These are phyloP conservation scores for Paspalum notatum DNA, from an alignment of 176 grass and related monocot genomes.

Conservation along the genomic window DNA sequence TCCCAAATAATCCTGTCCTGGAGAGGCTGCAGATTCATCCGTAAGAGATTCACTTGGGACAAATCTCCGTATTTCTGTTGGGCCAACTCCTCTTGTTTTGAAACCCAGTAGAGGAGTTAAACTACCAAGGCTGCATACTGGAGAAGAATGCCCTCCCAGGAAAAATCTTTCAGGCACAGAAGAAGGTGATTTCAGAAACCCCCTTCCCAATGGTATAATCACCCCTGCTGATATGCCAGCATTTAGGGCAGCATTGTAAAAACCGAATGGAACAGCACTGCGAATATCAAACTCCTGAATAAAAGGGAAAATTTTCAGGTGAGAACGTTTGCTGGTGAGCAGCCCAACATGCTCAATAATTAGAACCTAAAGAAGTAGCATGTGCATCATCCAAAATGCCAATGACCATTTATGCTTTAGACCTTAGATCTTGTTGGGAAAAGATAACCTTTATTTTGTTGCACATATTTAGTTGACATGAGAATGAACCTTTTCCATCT, in stretches of 20 bases:
- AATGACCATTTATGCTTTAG: background rate
- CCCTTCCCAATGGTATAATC: conserved; percentile 61
- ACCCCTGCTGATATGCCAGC: conserved; percentile 64
- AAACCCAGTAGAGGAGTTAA: conserved; percentile 65
- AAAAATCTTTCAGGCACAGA: conserved; percentile 68
- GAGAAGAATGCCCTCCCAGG: conserved; percentile 68
- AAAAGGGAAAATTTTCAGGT: conserved; percentile 12
- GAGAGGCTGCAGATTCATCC: conserved; percentile 37
- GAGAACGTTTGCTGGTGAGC: background rate
- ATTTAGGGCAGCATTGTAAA: conserved; percentile 74
- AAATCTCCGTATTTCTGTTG: conserved; percentile 53
- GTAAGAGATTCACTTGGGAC: conserved; percentile 34
- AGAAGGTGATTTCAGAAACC: conserved; percentile 59
- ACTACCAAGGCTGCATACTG: conserved; percentile 55
- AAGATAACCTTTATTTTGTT: background rate
- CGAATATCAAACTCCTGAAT: conserved; percentile 73
- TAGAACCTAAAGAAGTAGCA: background rate
- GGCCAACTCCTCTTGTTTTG: conserved; percentile 71
- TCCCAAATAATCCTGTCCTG: conserved; percentile 52
- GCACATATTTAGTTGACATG: background rate
- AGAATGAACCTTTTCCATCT: background rate
- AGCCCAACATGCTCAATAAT: background rate
- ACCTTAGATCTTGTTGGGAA: background rate
- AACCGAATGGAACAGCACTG: conserved; percentile 67
- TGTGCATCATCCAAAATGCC: background rate